Percentiles rank a stretch among this genome's conserved stretches.
Conservation (phyloP, 108 stramenopile species). For the Craspedostauros australis region DNA sequence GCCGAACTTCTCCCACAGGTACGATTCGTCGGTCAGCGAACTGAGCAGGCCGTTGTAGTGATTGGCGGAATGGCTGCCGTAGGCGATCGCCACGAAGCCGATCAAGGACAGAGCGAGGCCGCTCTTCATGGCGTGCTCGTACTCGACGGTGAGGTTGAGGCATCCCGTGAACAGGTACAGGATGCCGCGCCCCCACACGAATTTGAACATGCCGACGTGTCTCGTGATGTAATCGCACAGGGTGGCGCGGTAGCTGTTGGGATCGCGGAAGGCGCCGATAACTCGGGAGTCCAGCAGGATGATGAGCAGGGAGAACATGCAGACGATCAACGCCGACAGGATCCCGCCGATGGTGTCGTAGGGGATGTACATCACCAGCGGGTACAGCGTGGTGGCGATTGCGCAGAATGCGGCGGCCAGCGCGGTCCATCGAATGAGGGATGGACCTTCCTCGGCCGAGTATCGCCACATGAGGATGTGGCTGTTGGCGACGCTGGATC, state of each 20-base stretch:
- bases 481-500: constrained; percentile 41
- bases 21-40: constrained; percentile 39
- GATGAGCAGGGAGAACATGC: constrained; percentile 18
- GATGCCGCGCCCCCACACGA: constrained; percentile 56
- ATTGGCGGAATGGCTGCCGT: constrained; percentile 25
- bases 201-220: constrained; percentile 31
- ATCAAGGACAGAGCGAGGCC: constrained; percentile 24
- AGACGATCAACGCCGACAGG: constrained; percentile 22
- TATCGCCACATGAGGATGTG: constrained; percentile 49
- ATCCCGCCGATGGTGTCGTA: constrained; percentile 12
- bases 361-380: constrained; percentile 11
- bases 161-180: constrained; percentile 40
- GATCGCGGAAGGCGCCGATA: constrained; percentile 12
- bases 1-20: constrained; percentile 34
- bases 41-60: constrained; percentile 29
- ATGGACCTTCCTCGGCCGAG: constrained; percentile 45
- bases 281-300: constrained; percentile 41
- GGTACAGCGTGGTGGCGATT: constrained; percentile 23
- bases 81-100: constrained; percentile 28
- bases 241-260: constrained; percentile 23
- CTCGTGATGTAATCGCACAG: constrained; percentile 24
- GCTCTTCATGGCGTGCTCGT: constrained; percentile 12
- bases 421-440: constrained; percentile 24
- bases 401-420: constrained; percentile 20
- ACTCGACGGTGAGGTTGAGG: constrained; percentile 32